Percentiles rank a stretch among this genome's conserved stretches.
phyloP scores from a whole-genome alignment of 1,139 yeast genomes.

The Nakaseomyces delphensis region DNA sequence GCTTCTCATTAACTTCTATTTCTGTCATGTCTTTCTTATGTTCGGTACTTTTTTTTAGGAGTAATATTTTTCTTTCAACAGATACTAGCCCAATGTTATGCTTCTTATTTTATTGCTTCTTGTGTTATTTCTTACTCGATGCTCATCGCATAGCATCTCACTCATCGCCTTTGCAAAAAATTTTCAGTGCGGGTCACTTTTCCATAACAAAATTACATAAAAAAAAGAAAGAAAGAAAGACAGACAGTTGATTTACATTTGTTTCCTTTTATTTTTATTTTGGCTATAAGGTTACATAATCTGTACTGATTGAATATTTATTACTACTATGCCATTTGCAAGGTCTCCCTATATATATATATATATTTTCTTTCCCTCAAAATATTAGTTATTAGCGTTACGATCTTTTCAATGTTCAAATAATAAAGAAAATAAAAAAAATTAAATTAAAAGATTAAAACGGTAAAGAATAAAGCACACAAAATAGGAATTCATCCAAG shows the following conservation, averaged over 20 bases:
- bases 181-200: conserved; percentile 5
- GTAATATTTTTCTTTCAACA: too few species aligned
- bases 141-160: background rate
- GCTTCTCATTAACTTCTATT: background rate
- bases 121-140: background rate
- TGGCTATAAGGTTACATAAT: too few species aligned
- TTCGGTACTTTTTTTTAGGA: too few species aligned
- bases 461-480: background rate
- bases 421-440: background rate
- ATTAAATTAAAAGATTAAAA: background rate
- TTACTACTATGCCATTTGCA: background rate
- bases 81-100: too few species aligned
- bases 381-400: background rate
- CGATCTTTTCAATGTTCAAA: background rate
- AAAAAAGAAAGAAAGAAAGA: background rate
- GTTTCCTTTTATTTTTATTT: background rate
- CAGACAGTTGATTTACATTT: background rate
- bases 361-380: background rate
- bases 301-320: too few species aligned
- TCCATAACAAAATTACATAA: background rate
- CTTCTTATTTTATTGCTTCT: too few species aligned
- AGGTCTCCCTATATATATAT: background rate
- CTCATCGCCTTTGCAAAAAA: conserved; percentile 3
- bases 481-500: too few species aligned
- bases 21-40: background rate